Evolutionary conservation across 139 green algal species (phyloP), one percentile per base, ranked within the genome.

Genomic region (Coelastrella sp.): DNA sequence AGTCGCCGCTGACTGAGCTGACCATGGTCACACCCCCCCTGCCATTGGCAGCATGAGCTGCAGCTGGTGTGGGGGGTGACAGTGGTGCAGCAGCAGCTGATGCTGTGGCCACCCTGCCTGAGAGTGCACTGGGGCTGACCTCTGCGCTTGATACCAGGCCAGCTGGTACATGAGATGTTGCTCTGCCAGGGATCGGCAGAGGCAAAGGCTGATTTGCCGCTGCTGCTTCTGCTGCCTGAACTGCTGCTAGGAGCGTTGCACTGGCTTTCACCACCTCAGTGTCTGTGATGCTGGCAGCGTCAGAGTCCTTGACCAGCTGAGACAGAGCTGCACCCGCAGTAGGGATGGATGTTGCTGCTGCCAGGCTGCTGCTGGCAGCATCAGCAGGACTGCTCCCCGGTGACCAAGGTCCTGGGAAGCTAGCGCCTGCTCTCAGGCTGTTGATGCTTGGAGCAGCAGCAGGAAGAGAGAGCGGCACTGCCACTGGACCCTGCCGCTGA

Each of bases 211-310:
- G 25, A 24, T n/a, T 12, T 78, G 82, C 82, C 60, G 82, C 63
- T 76, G 82, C 82, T 78, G 74, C 74, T 68, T 56, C 78, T 84
- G 82, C 82, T 78, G 82, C 60, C 58, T 24, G 12, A 12, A 59
- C 11, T 75, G n/a, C 81, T 76, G 81, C 81, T 66, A 35, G 22
- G 12, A 14, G 59, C 74, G 60, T 59, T n/a, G 58, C 59, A 20
- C 20, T 59, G 59, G 59, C 81, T 35, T 4, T 6, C 0, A 10
- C 81, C 17, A 6, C 59, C 60, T 22, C 81, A 35, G 60, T 8
- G 7, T 27, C 58, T 27, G 57, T 19, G 57, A 25, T 25, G 7
- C 1, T 25, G 24, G 79, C 79, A 57, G 35, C 78, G 14, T 65
- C 78, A 61, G 49, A n/a, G 49, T 85, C 20, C 60, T 86, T n/a